Conservation (phyloP, 164 flowering plant genomes). For the Chimonanthus praecox region DNA sequence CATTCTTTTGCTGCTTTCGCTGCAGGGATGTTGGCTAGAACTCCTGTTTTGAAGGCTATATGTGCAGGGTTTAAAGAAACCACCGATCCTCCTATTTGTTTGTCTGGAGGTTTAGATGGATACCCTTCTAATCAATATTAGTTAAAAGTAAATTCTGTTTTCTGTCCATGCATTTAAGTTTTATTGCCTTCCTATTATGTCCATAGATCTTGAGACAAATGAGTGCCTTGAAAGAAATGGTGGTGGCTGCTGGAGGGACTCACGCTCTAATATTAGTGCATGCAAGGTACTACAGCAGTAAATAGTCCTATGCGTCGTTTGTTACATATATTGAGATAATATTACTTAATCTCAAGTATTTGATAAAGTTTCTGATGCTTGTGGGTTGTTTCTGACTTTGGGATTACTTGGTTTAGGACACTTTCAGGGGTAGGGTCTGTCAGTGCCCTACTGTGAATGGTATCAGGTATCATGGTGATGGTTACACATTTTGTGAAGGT, state of each 20-base stretch:
- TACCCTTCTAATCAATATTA: background rate
- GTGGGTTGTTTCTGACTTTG: too few relatives aligned
- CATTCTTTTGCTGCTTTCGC: slow-evolving; percentile 10
- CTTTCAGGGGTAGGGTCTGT: slow-evolving; percentile 86
- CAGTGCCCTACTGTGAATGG: slow-evolving; percentile 75
- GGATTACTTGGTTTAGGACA: slow-evolving; percentile 44
- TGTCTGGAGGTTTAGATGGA: slow-evolving; percentile 35
- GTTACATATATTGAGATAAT: too few relatives aligned
- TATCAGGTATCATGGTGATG: slow-evolving; percentile 83
- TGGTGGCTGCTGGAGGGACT: slow-evolving; percentile 71
- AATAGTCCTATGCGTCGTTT: too few relatives aligned
- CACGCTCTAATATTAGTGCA: slow-evolving; percentile 48
- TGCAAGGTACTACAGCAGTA: slow-evolving; percentile 44
- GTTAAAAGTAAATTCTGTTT: background rate
- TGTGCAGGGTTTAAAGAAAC: slow-evolving; percentile 87
- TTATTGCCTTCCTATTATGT: background rate
- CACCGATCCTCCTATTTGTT: slow-evolving; percentile 53
- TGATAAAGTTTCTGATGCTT: too few relatives aligned
- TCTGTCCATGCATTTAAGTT: background rate
- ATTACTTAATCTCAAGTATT: too few relatives aligned
- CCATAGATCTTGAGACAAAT: slow-evolving; percentile 74
- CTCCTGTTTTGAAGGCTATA: slow-evolving; percentile 71
- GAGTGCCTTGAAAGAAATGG: slow-evolving; percentile 82
- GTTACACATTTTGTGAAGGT: slow-evolving; percentile 77
- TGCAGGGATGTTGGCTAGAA: slow-evolving; percentile 80